Base-by-base conservation (phyloP, 345 rosid genomes). In the Ceriops decandra region DNA sequence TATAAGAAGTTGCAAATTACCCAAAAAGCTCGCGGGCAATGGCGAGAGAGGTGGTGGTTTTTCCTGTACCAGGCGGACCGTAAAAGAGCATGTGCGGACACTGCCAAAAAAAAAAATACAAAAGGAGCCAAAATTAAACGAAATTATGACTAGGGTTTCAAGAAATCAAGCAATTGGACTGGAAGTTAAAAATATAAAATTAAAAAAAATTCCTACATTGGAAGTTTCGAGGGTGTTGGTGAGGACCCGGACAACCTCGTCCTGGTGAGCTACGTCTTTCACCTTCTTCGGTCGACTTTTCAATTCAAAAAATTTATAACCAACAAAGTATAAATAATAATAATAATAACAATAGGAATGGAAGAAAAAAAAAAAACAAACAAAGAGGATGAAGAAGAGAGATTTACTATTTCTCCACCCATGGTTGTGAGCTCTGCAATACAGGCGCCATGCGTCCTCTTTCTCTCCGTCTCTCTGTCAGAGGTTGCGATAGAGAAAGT, bases 11-110 rank as follows among this genome's bases (percentile, higher is more conserved):
- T 24, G 30, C 5, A 20, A 38, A 72, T 52, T 85, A 90, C 98
- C 99, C 98, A 36, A 75, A 91, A 36, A 91, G 90, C 86, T 95
- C 97, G 71, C 83, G 96, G 6, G 95, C 99, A 52, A 95, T 89
- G 72, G 99, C 97, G 54, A 95, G 92, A 7, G 97, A 96, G 1
- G 96, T 87, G 70, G 99, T 95, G 72, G 99, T 95, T 81, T 95
- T 95, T 1, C 97, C 96, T 0, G 96, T 95, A n/a, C 99, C 97
- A 8, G 96, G 96, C 0, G 99, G 99, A 28, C 97, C 99, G 66
- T 91, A 95, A 75, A 95, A 90, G 69, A 91, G 93, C 99, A 95
- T 90, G 74, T 95, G 97, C 0, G 99, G 96, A 61, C 96, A 91
- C 99, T 93, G 33, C 27, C 72, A 28, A 64, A 13, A 38, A 7